phyloP scores from a whole-genome alignment of 2,329 filamentous ascomycete genomes.

The Aquanectria penicillioides region DNA sequence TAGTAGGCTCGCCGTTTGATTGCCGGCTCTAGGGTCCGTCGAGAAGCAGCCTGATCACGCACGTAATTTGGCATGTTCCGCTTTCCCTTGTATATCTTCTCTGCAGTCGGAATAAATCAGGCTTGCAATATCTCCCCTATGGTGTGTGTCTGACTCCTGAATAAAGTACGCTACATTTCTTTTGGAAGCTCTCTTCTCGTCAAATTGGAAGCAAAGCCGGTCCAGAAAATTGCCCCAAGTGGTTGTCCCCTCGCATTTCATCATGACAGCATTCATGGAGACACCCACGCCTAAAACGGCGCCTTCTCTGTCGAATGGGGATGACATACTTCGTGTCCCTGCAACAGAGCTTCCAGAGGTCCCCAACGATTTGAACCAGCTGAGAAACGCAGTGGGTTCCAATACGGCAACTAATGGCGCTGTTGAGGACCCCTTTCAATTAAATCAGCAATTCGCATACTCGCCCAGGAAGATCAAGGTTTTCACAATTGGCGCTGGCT shows the following conservation, averaged over 20 bases:
- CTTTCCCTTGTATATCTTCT: too few species aligned
- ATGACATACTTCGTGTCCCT: constrained; percentile 13
- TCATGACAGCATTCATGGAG: constrained; percentile 31
- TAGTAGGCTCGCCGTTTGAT: too few species aligned
- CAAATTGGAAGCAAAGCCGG: too few species aligned
- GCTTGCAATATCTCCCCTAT: too few species aligned
- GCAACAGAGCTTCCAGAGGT: constrained; percentile 35
- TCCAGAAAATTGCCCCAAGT: too few species aligned
- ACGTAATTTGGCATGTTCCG: too few species aligned
- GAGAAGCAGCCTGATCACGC: too few species aligned
- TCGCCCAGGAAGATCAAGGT: constrained; percentile 45
- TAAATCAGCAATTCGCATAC: constrained; percentile 41
- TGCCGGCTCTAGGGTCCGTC: too few species aligned
- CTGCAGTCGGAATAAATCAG: too few species aligned
- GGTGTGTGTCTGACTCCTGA: too few species aligned
- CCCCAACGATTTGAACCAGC: background rate
- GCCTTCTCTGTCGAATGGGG: background rate
- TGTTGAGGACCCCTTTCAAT: constrained; percentile 41
- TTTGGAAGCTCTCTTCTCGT: background rate
- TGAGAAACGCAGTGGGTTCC: background rate
- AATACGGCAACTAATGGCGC: constrained; percentile 3
- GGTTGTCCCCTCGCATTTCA: background rate
- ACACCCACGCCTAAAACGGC: constrained; percentile 22
- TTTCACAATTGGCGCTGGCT: constrained; percentile 47
- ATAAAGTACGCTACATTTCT: background rate